phyloP scores from a whole-genome alignment of 1,139 yeast genomes.

The Pichia cactophila region DNA sequence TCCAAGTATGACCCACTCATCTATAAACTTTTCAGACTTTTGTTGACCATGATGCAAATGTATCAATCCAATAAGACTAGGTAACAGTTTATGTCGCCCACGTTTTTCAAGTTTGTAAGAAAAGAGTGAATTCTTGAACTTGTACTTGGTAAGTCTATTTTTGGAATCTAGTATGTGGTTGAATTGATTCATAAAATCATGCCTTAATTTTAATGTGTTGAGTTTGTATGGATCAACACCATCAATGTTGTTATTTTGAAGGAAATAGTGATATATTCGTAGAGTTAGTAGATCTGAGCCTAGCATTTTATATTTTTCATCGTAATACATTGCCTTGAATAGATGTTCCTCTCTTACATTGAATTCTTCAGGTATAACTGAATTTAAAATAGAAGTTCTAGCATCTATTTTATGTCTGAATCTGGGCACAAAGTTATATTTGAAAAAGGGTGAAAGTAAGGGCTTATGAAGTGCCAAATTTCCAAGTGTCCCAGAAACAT shows the following conservation, averaged over 20 bases:
- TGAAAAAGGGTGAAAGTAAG: constrained; percentile 7
- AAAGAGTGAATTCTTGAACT: background rate
- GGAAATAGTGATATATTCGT: constrained; percentile 6
- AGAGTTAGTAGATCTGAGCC: constrained; percentile 9
- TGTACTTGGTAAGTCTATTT: constrained; percentile 5
- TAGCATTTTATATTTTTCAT: constrained; percentile 3
- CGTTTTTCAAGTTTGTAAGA: constrained; percentile 17
- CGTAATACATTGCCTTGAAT: constrained; percentile 16
- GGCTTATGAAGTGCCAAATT: constrained; percentile 3
- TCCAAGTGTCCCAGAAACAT: constrained; percentile 2
- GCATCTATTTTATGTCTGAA: constrained; percentile 20
- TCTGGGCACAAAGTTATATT: constrained; percentile 12
- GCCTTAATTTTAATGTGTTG: constrained; percentile 9
- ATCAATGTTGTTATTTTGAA: constrained; percentile 2
- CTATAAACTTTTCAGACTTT: constrained; percentile 17
- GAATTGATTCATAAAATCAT: constrained; percentile 14
- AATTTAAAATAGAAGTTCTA: constrained; percentile 15
- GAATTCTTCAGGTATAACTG: constrained; percentile 19
- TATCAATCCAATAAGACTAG: constrained; percentile 22
- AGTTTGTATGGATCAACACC: constrained; percentile 4
- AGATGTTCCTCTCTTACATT: constrained; percentile 16
- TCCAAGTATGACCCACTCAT: constrained; percentile 24
- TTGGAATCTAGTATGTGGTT: constrained; percentile 10
- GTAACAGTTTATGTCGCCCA: constrained; percentile 18
- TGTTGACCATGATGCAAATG: constrained; percentile 17